These are phyloP conservation scores for Aureobasidium melanogenum DNA, from an alignment of 2,329 filamentous ascomycete species.

Conservation along the genomic window DNA sequence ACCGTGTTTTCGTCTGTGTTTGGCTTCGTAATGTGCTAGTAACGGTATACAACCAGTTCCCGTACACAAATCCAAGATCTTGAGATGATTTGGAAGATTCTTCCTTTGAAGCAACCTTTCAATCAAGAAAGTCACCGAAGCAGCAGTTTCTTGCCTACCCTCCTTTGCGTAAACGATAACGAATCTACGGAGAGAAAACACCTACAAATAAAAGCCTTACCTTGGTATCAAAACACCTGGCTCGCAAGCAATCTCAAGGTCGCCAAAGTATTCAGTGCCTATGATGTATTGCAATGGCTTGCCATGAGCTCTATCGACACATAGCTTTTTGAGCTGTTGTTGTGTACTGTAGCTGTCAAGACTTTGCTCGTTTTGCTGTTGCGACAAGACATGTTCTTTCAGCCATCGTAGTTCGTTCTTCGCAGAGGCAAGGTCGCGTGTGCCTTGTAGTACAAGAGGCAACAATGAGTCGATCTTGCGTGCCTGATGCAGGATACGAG, in stretches of 20 bases:
- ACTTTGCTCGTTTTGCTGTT: background rate
- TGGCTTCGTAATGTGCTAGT: slow-evolving; percentile 57
- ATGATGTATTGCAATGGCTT: slow-evolving; percentile 84
- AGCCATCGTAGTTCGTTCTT: slow-evolving; percentile 68
- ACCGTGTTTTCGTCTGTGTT: slow-evolving; percentile 18
- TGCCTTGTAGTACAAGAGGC: slow-evolving; percentile 48
- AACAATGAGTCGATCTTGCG: slow-evolving; percentile 1
- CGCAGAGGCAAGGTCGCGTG: slow-evolving; percentile 54
- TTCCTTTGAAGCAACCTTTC: slow-evolving; percentile 20
- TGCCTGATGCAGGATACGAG: background rate
- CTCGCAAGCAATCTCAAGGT: slow-evolving; percentile 66
- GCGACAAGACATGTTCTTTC: slow-evolving; percentile 40
- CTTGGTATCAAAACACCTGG: slow-evolving; percentile 80
- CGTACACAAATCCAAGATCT: slow-evolving; percentile 77
- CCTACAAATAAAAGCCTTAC: slow-evolving; percentile 26
- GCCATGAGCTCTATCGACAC: slow-evolving; percentile 44
- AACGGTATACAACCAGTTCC: slow-evolving; percentile 87
- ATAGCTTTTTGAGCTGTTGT: slow-evolving; percentile 24
- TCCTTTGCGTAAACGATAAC: background rate
- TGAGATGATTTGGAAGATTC: slow-evolving; percentile 30
- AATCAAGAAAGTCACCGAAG: slow-evolving; percentile 28
- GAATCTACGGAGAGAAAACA: background rate
- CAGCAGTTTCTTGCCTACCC: slow-evolving; percentile 39
- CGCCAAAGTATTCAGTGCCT: slow-evolving; percentile 79
- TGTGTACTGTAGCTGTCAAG: slow-evolving; percentile 15